These are phyloP conservation scores for Aspergillus niger DNA, from an alignment of 2,329 filamentous ascomycete genomes.

Conservation along the genomic window DNA sequence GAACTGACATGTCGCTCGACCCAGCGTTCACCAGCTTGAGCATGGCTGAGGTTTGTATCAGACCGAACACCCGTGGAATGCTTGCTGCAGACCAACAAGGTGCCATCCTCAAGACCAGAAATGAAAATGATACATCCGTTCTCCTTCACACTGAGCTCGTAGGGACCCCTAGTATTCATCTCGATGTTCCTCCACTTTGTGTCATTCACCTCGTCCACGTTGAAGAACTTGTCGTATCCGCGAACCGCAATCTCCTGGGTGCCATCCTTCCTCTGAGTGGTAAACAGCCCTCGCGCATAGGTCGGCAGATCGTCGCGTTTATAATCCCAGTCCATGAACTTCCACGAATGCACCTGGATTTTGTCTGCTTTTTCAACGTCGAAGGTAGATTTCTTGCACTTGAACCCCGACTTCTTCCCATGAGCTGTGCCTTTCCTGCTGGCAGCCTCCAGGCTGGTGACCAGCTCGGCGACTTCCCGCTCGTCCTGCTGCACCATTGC, in stretches of 20 bases:
- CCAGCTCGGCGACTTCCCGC: slow-evolving; percentile 65
- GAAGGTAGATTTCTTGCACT: slow-evolving; percentile 80
- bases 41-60: slow-evolving; percentile 76
- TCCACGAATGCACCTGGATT: slow-evolving; percentile 83
- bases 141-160: slow-evolving; percentile 95
- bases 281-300: slow-evolving; percentile 92
- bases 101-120: slow-evolving; percentile 83
- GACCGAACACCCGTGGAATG: slow-evolving; percentile 85
- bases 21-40: slow-evolving; percentile 77
- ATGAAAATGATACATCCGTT: slow-evolving; percentile 99
- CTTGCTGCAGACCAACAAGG: slow-evolving; percentile 95
- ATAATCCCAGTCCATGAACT: slow-evolving; percentile 93
- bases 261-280: slow-evolving; percentile 66
- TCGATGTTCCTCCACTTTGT: slow-evolving; percentile 84
- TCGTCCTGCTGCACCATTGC: slow-evolving; percentile 69
- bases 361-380: slow-evolving; percentile 64
- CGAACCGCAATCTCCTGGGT: slow-evolving; percentile 77
- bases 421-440: slow-evolving; percentile 48
- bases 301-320: slow-evolving; percentile 83
- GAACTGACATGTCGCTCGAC: slow-evolving; percentile 75
- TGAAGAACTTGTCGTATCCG: slow-evolving; percentile 99
- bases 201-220: slow-evolving; percentile 75
- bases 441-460: slow-evolving; percentile 63
- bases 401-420: slow-evolving; percentile 60
- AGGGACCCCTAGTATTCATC: slow-evolving; percentile 76